phyloP scores from a whole-genome alignment of 2,329 filamentous ascomycete species.

The Aspergillus sp. region DNA sequence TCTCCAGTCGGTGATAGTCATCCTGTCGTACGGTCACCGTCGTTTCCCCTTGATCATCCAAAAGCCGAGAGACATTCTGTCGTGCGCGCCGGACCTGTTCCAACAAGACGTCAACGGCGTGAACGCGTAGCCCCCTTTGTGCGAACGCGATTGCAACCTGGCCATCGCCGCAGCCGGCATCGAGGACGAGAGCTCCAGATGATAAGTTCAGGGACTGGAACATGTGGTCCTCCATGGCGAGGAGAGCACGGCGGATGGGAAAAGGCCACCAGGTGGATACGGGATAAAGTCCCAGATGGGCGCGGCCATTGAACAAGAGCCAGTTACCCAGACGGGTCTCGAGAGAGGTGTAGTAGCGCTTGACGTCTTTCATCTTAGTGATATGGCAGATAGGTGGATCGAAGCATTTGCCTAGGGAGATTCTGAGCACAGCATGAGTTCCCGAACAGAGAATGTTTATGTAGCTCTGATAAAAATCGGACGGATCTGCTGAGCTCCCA shows the following conservation, averaged over 20 bases:
- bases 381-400: background rate
- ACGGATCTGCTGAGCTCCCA: background rate
- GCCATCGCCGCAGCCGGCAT: slow-evolving; percentile 53
- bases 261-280: slow-evolving; percentile 48
- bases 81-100: slow-evolving; percentile 45
- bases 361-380: slow-evolving; percentile 2
- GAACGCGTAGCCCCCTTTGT: slow-evolving; percentile 37
- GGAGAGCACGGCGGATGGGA: slow-evolving; percentile 40
- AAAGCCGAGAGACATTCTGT: slow-evolving; percentile 3
- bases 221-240: slow-evolving; percentile 52
- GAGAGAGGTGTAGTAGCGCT: slow-evolving; percentile 8
- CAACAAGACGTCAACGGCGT: slow-evolving; percentile 49
- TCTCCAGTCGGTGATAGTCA: slow-evolving; percentile 51
- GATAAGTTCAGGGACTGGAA: slow-evolving; percentile 36
- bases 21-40: slow-evolving; percentile 37
- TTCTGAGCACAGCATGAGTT: background rate
- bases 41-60: background rate
- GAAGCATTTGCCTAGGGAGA: background rate
- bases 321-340: slow-evolving; percentile 22
- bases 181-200: slow-evolving; percentile 44
- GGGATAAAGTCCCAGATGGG: slow-evolving; percentile 50
- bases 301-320: slow-evolving; percentile 42
- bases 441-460: no score
- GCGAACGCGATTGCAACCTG: slow-evolving; percentile 51
- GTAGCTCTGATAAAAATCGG: no score